Conservation (phyloP, 2,329 filamentous ascomycete genomes). For the Colletotrichum sp. region DNA sequence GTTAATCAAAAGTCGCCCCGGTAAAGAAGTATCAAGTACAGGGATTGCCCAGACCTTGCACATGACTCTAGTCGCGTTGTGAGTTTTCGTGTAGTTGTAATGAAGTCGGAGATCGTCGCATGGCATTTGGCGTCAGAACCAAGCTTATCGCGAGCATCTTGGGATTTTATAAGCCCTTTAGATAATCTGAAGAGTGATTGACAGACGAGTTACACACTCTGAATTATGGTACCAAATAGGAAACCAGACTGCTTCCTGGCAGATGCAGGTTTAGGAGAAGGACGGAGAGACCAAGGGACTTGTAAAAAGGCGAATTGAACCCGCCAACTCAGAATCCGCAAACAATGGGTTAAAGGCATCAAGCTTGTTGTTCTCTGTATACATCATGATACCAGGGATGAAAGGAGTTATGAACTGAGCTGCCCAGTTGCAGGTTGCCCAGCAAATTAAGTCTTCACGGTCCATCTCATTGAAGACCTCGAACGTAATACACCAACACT, state of each 20-base stretch:
- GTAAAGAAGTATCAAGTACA: background rate
- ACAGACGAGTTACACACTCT: background rate
- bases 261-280: background rate
- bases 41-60: background rate
- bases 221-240: background rate
- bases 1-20: fast-evolving
- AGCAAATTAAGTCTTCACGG: background rate
- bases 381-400: background rate
- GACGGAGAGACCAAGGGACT: background rate
- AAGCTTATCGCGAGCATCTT: background rate
- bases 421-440: fast-evolving
- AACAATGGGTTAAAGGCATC: background rate
- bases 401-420: background rate
- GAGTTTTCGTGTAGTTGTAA: background rate
- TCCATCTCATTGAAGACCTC: background rate
- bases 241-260: background rate
- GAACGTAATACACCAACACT: background rate
- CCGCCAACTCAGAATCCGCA: background rate
- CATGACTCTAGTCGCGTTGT: background rate
- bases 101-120: background rate
- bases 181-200: background rate
- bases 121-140: background rate
- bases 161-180: background rate
- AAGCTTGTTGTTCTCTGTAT: background rate
- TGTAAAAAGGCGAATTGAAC: background rate